Percentiles rank a stretch among this genome's conserved stretches.
Evolutionary conservation across 2,329 filamentous ascomycete genomes (phyloP).

Genomic region (Ceratocystis eucalypticola): DNA sequence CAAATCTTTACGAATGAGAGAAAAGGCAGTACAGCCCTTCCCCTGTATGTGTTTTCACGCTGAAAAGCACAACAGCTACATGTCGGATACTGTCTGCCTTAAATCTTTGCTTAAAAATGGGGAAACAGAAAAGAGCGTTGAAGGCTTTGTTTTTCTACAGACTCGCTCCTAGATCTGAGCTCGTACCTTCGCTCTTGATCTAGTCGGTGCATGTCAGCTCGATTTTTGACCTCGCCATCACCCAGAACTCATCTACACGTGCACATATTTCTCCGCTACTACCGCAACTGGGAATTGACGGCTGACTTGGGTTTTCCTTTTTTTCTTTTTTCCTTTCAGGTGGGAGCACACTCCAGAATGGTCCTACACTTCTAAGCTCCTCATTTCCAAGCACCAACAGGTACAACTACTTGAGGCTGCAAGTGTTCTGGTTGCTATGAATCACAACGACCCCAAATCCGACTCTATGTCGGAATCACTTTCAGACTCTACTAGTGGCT

Average conservation of each 20-base stretch:
- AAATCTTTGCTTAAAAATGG: neutral
- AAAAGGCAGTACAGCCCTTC: neutral
- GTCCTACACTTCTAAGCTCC: slow-evolving; percentile 90
- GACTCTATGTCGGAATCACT: slow-evolving; percentile 45
- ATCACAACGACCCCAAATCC: slow-evolving; percentile 29
- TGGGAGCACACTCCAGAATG: slow-evolving; percentile 99
- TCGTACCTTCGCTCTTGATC: neutral
- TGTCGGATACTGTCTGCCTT: slow-evolving; percentile 8
- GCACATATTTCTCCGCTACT: neutral
- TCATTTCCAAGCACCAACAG: slow-evolving; percentile 99
- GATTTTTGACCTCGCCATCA: neutral
- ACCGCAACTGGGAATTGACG: slow-evolving; percentile 26
- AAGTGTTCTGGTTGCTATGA: slow-evolving; percentile 93
- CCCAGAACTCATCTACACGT: neutral
- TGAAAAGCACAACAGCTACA: neutral
- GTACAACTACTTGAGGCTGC: slow-evolving; percentile 94
- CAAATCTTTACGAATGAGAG: neutral
- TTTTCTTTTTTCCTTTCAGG: slow-evolving; percentile 41
- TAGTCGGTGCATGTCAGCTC: neutral
- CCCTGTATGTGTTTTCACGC: neutral
- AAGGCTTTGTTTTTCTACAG: neutral
- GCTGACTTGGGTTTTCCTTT: slow-evolving; percentile 28
- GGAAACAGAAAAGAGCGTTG: neutral
- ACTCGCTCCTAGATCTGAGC: neutral
- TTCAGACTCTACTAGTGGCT: slow-evolving; percentile 52